Evolutionary conservation across 352 stramenopile genomes (phyloP).

Genomic region (Globisporangium emineosum): DNA sequence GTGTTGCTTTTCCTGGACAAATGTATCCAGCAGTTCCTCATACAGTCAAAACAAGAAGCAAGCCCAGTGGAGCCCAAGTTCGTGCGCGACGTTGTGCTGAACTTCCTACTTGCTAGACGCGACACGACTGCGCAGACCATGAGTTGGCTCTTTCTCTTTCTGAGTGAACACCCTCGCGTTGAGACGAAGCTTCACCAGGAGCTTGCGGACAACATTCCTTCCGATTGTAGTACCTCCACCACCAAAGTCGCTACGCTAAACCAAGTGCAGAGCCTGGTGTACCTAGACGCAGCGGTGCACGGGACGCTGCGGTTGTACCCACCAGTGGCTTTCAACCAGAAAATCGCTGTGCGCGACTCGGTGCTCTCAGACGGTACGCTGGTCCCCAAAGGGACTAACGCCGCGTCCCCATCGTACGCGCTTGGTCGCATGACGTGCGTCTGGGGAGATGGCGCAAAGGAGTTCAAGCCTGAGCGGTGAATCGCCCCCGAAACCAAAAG

Average conservation of each 20-base stretch:
- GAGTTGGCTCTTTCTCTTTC: conserved; percentile 42
- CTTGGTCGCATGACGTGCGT: conserved; percentile 39
- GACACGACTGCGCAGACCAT: conserved; percentile 43
- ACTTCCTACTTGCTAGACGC: conserved; percentile 43
- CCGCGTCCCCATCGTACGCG: conserved; percentile 44
- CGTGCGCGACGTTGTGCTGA: conserved; percentile 48
- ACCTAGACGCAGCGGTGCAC: conserved; percentile 24
- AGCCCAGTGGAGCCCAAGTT: conserved; percentile 16
- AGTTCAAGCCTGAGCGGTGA: conserved; percentile 52
- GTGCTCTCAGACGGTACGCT: conserved; percentile 58
- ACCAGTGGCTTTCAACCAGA: conserved; percentile 32
- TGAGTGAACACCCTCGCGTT: conserved; percentile 35
- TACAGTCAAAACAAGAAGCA: too few relatives aligned
- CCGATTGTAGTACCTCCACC: conserved; percentile 5
- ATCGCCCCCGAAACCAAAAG: too few relatives aligned
- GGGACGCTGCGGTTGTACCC: conserved; percentile 39
- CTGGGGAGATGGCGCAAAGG: conserved; percentile 39
- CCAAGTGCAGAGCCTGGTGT: conserved; percentile 11
- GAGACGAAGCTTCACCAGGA: conserved; percentile 27
- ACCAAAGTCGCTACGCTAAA: background rate
- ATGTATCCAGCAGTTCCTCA: too few relatives aligned
- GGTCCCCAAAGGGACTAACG: conserved; percentile 25
- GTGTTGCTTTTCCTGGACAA: conserved; percentile 48
- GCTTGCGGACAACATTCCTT: conserved; percentile 13
- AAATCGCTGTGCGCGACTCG: conserved; percentile 18